Conservation (phyloP, 129 eudicot species). For the Centaurea solstitialis region DNA sequence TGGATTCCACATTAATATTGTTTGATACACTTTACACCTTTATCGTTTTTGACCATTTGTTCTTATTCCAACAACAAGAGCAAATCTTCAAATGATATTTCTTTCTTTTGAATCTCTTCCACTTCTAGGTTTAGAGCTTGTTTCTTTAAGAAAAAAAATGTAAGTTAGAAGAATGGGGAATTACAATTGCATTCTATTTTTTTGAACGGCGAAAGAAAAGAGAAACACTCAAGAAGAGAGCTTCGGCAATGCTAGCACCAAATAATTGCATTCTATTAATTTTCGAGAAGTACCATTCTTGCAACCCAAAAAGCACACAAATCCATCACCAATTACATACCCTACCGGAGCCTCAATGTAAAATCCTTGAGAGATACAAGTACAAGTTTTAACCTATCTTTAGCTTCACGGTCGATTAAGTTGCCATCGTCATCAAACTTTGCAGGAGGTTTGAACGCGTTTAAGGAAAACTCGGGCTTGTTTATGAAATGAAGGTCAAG, state of each 20-base stretch:
- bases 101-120: too few species aligned
- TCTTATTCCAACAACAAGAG: background rate
- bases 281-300: background rate
- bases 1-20: background rate
- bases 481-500: constrained; percentile 87
- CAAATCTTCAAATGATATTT: background rate
- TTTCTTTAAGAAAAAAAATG: background rate
- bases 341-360: constrained; percentile 49
- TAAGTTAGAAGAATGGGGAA: background rate
- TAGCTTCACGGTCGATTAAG: constrained; percentile 54
- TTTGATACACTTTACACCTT: background rate
- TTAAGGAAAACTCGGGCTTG: constrained; percentile 67
- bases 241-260: too few species aligned
- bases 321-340: constrained; percentile 3
- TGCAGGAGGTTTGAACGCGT: constrained; percentile 63
- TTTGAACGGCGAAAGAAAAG: too few species aligned
- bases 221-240: too few species aligned
- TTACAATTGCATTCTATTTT: background rate
- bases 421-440: constrained; percentile 75
- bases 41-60: background rate
- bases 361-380: constrained; percentile 51
- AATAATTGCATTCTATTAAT: background rate
- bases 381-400: constrained; percentile 49
- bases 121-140: background rate
- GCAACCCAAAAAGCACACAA: background rate